phyloP scores from a whole-genome alignment of 2,329 filamentous ascomycete genomes.

The Trichocomaceae sp. region DNA sequence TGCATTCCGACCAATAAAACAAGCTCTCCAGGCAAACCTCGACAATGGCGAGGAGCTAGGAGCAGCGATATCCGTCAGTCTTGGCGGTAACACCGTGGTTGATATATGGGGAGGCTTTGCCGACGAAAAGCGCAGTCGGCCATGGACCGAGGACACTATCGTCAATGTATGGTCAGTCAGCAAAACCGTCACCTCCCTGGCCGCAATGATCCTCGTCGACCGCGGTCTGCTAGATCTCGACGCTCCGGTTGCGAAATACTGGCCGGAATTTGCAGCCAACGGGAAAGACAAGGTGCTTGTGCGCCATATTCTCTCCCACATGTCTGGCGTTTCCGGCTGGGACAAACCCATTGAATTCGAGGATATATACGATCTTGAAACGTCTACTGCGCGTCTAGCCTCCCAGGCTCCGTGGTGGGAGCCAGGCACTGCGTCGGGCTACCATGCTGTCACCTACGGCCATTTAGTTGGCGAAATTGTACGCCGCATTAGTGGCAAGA shows the following conservation, averaged over 20 bases:
- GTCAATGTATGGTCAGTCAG: conserved; percentile 37
- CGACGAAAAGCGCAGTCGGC: conserved; percentile 23
- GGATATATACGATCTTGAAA: conserved; percentile 29
- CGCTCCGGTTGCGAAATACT: conserved; percentile 38
- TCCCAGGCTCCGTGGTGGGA: conserved; percentile 40
- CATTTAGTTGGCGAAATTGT: conserved; percentile 42
- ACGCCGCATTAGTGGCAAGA: conserved; percentile 35
- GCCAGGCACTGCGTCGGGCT: conserved; percentile 40
- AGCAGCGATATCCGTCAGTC: conserved; percentile 39
- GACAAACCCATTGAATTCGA: conserved; percentile 26
- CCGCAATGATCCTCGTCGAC: conserved; percentile 35
- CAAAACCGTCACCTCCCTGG: conserved; percentile 35
- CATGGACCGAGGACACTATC: conserved; percentile 39
- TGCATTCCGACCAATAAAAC: conserved; percentile 31
- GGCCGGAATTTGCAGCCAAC: conserved; percentile 42
- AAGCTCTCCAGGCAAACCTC: conserved; percentile 32
- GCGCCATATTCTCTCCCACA: conserved; percentile 39
- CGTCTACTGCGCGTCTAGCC: conserved; percentile 31
- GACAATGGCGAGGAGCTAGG: conserved; percentile 38
- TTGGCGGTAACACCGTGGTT: conserved; percentile 38
- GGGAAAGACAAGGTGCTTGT: conserved; percentile 39
- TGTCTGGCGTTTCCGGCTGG: conserved; percentile 31
- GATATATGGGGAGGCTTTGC: conserved; percentile 42
- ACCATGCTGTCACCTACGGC: conserved; percentile 38
- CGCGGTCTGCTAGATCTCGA: conserved; percentile 33